Evolutionary conservation across 2,329 filamentous ascomycete species (phyloP), one percentile per base, ranked within the genome.

Genomic region (Amphichorda felina): DNA sequence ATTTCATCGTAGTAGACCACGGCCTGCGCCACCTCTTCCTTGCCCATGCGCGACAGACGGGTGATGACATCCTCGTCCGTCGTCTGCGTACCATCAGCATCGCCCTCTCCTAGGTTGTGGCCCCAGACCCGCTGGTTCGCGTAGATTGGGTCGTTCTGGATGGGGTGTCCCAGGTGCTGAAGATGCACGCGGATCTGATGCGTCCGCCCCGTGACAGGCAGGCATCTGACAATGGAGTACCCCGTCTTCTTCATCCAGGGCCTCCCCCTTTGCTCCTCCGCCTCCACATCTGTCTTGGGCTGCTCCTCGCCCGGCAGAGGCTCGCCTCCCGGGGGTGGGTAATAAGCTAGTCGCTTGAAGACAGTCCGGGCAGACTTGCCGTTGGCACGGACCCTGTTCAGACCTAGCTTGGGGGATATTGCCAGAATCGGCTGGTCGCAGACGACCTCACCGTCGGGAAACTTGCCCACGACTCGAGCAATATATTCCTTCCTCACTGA

Each of bases 91-190:
- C 72, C 76, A 34, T 89, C 80, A 11, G 67, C 62, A 41, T 80
- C 75, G 37, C 71, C 64, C 36, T 60, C 72, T 13, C 85, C 91
- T 1, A 98, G 73, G 8, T 79, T 71, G 1, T 79, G 66, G 0
- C 91, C 91, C 68, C 94, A 98, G 9, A 98, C 91, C 38, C 79
- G 78, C 51, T 85, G 79, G 53, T 98, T 98, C 48, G 85, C 87
- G 56, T 98, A 98, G 47, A 98, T 96, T 7, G 91, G 91, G 52
- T 98, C 91, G 55, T 98, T 98, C 43, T 86, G 79, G 46, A 98
- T 96, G 2, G 91, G 91, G 52, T 96, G 83, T 2, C 91, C 91
- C 4, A 98, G 66, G 55, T 85, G 94, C 53, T 98, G 91, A 13
- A 98, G 69, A 50, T 98, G 91, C 14, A 98, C 91, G 24, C 91